Evolutionary conservation across 331 rosid species (phyloP).

Genomic region (Quercus lobata): DNA sequence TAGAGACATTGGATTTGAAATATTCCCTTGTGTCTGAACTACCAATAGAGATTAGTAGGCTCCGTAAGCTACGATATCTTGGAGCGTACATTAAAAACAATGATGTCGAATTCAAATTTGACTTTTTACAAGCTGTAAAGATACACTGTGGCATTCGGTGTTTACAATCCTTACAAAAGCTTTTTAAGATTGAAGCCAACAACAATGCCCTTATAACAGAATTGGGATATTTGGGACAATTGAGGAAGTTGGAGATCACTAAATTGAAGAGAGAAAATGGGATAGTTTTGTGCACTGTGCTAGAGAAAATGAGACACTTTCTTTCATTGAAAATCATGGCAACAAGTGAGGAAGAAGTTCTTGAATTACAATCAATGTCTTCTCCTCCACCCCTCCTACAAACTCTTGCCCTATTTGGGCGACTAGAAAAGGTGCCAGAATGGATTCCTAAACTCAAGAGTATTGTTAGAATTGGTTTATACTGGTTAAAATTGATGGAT

Average conservation of each 20-base stretch:
- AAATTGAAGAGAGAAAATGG: too few species aligned
- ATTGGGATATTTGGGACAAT: not conserved
- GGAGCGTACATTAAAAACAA: not conserved
- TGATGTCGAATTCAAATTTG: not conserved
- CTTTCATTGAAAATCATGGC: conserved; percentile 1
- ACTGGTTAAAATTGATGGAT: not conserved
- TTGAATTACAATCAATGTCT: not conserved
- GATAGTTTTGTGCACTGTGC: accelerated
- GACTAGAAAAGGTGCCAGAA: not conserved
- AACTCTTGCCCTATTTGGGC: not conserved
- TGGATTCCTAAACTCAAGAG: conserved; percentile 1
- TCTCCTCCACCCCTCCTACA: not conserved
- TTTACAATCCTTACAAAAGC: conserved; percentile 3
- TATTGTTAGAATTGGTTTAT: not conserved
- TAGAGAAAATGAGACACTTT: not conserved
- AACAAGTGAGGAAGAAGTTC: not conserved
- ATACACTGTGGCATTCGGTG: conserved; percentile 2
- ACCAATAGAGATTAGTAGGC: conserved; percentile 17
- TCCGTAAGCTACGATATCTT: conserved; percentile 20
- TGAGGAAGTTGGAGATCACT: too few species aligned
- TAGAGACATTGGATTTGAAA: conserved; percentile 28
- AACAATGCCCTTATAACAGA: not conserved
- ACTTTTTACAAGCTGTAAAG: not conserved
- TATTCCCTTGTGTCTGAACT: not conserved
- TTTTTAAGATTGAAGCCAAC: not conserved